phyloP scores from a whole-genome alignment of 306 rosid species.

The Malus sylvestris region DNA sequence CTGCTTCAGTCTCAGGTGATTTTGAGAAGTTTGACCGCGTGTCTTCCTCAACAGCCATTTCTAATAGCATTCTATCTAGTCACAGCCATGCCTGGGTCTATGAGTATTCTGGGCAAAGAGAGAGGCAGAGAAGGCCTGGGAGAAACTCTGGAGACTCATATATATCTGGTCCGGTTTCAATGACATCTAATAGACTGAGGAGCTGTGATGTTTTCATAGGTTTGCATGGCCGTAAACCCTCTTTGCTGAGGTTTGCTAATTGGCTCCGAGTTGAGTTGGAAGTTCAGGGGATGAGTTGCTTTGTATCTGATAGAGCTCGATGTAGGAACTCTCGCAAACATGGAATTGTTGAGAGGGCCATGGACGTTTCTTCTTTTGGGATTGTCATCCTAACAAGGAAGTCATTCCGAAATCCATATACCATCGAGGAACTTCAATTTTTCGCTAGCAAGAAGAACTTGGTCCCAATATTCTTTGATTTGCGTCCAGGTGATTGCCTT shows the following conservation, averaged over 20 bases:
- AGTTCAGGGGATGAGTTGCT: constrained; percentile 79
- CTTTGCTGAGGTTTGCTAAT: constrained; percentile 53
- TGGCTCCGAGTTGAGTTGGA: constrained; percentile 87
- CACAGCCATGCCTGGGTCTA: constrained; percentile 26
- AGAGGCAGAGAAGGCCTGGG: constrained; percentile 34
- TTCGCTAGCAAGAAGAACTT: constrained; percentile 74
- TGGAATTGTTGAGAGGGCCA: constrained; percentile 61
- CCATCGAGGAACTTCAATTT: constrained; percentile 68
- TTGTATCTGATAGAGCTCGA: constrained; percentile 65
- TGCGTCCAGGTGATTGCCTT: constrained; percentile 71
- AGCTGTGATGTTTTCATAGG: constrained; percentile 79
- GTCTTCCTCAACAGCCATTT: constrained; percentile 52
- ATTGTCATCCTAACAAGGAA: constrained; percentile 64
- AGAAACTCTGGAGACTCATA: constrained; percentile 33
- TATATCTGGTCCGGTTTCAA: constrained; percentile 45
- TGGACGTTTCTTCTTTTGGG: constrained; percentile 84
- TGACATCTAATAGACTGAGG: constrained; percentile 56
- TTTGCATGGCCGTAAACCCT: constrained; percentile 58
- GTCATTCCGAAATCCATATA: constrained; percentile 76
- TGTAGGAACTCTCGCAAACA: constrained; percentile 60
- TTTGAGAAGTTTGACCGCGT: constrained; percentile 41
- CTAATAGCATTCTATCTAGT: constrained; percentile 53
- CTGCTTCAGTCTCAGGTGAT: constrained; percentile 36
- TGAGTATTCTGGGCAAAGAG: constrained; percentile 33
- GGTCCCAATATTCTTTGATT: constrained; percentile 78